Percentiles rank a stretch among this genome's conserved stretches.
These are phyloP conservation scores for Cicer arietinum DNA, from an alignment of 306 rosid genomes.

Conservation along the genomic window DNA sequence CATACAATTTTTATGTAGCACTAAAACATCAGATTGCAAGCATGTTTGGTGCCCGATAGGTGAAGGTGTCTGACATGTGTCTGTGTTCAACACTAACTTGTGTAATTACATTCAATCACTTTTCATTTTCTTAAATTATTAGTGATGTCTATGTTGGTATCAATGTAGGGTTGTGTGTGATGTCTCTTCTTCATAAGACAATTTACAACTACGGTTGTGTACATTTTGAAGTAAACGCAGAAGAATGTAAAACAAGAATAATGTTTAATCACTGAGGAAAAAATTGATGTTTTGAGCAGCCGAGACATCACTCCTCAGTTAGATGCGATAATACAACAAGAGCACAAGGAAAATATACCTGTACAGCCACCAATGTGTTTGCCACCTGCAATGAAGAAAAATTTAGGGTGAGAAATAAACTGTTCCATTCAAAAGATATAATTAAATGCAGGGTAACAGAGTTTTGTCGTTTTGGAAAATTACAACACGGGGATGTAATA, in stretches of 20 bases:
- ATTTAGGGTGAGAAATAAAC: slow-evolving; percentile 38
- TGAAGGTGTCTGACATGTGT: too few relatives aligned
- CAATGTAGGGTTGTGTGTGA: too few relatives aligned
- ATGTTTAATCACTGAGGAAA: slow-evolving; percentile 5
- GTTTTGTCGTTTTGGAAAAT: neutral
- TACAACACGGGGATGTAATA: slow-evolving; percentile 1
- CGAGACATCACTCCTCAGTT: slow-evolving; percentile 2
- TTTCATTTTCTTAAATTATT: too few relatives aligned
- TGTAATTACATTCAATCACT: too few relatives aligned
- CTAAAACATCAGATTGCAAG: too few relatives aligned
- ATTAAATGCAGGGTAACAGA: slow-evolving; percentile 18
- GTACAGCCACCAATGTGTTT: slow-evolving; percentile 95
- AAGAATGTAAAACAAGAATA: slow-evolving; percentile 2
- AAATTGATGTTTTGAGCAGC: slow-evolving; percentile 8
- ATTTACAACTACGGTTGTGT: slow-evolving; percentile 1
- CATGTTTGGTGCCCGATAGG: too few relatives aligned
- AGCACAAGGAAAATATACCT: slow-evolving; percentile 55
- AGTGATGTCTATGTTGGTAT: too few relatives aligned
- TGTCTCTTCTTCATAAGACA: neutral
- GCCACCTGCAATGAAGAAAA: slow-evolving; percentile 74
- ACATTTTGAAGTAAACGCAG: slow-evolving; percentile 19
- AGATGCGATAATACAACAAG: slow-evolving; percentile 18
- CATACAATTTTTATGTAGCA: neutral
- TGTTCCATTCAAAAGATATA: slow-evolving; percentile 20
- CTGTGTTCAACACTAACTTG: too few relatives aligned